Base-by-base conservation (phyloP, 768 basidiomycete genomes). In the Termitomyces sp. region DNA sequence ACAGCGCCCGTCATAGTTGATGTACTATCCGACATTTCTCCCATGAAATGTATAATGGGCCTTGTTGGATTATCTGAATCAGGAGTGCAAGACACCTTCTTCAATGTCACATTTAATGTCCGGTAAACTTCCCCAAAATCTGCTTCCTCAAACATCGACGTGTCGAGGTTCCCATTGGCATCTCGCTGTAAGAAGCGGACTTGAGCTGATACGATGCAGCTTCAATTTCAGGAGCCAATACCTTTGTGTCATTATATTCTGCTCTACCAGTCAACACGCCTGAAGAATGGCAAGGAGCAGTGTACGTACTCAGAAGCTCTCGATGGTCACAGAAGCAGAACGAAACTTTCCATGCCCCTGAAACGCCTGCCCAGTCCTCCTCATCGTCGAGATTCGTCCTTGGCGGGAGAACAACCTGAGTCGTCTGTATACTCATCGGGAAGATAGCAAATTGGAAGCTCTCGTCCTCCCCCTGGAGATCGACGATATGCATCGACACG, bases 311-410 rank as follows among this genome's bases (percentile, higher is more conserved):
- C 44, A 87, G 64, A 39, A 90, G 75, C 49, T 85, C 85, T 6
- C 85, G 72, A 65, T 90, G 87, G 67, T 90, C 87, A 54, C 81
- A 78, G 65, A 87, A 90, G 54, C 81, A 84, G 65, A 88, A 89
- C n/a, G 81, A 78, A 13, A 84, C 78, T 4, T 73, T 70, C 88
- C 88, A 90, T 16, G 69, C 34, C 0, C 88, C 88, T 34, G 75
- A 73, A 0, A 89, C 70, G 3, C 84, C 82, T 1, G 80, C 83
- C 85, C 85, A 86, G 67, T 87, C 85, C 46, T 64, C 59, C 53
- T 70, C 73, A 45, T 69, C 64, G 44, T 73, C 69, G 52, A 78
- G 59, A 57, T 77, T 68, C 49, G 79, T 41, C 1, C 67, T 76
- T 1, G 64, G 64, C 2, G 79, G 77, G 4, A 83, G 70, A 48